A percentile compares a stretch with the other conserved stretches of the same genome.
Conservation (phyloP, 2,329 filamentous ascomycete species). For the Aspergillus sp. region DNA sequence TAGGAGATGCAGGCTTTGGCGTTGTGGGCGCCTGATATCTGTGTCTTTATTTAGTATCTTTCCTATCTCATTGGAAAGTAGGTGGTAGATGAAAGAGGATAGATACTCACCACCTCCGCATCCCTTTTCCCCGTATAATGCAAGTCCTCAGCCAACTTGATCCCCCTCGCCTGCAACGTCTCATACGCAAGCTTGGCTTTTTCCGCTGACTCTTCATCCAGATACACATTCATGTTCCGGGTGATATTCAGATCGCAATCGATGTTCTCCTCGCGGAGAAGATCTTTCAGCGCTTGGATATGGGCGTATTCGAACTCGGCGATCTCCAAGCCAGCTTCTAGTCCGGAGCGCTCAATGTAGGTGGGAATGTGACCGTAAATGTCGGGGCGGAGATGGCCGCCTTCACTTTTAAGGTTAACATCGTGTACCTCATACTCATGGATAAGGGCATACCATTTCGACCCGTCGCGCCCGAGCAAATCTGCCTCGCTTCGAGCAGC, state of each 20-base stretch:
- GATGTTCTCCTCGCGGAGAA: slow-evolving; percentile 46
- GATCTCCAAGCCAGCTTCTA: slow-evolving; percentile 42
- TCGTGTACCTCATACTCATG: neutral
- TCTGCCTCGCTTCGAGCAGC: slow-evolving; percentile 45
- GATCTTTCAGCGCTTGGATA: slow-evolving; percentile 44
- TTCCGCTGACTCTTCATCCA: slow-evolving; percentile 37
- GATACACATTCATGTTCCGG: slow-evolving; percentile 46
- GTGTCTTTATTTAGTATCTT: neutral
- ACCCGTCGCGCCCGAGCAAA: slow-evolving; percentile 49
- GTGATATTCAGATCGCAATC: slow-evolving; percentile 50
- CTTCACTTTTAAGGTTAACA: slow-evolving; percentile 11
- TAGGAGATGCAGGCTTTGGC: slow-evolving; percentile 42
- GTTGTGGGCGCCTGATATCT: slow-evolving; percentile 45
- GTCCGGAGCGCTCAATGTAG: slow-evolving; percentile 40
- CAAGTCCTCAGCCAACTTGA: slow-evolving; percentile 35
- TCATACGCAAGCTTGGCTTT: slow-evolving; percentile 33
- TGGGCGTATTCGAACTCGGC: slow-evolving; percentile 47
- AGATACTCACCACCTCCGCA: slow-evolving; percentile 33
- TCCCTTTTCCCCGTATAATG: slow-evolving; percentile 27
- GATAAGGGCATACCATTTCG: slow-evolving; percentile 40
- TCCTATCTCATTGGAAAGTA: neutral
- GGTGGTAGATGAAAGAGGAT: neutral
- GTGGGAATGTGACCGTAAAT: slow-evolving; percentile 44
- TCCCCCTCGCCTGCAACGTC: slow-evolving; percentile 31
- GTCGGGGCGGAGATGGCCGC: slow-evolving; percentile 48